These are phyloP conservation scores for Lachnellula occidentalis DNA, from an alignment of 2,329 filamentous ascomycete genomes.

Conservation along the genomic window DNA sequence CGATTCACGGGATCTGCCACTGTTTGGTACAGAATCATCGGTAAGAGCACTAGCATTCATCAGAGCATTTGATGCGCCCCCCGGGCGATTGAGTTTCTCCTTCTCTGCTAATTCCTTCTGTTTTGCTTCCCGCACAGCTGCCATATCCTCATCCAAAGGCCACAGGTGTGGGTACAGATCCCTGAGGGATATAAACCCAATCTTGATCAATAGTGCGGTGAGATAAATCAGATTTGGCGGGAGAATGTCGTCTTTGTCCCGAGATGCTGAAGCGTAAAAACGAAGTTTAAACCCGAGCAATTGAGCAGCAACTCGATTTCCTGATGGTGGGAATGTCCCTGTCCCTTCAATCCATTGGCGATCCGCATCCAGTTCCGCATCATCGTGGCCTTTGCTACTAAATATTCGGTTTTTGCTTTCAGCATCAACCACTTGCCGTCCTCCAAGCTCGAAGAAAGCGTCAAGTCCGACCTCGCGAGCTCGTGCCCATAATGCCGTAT, in stretches of 20 bases:
- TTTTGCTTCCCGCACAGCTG: conserved; percentile 61
- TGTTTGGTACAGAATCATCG: conserved; percentile 64
- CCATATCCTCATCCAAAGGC: conserved; percentile 79
- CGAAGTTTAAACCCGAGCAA: conserved; percentile 94
- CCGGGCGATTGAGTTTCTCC: conserved; percentile 65
- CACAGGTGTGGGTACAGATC: conserved; percentile 92
- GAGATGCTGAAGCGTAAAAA: conserved; percentile 80
- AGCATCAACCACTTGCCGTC: conserved; percentile 57
- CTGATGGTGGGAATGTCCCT: conserved; percentile 73
- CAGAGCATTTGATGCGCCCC: conserved; percentile 73
- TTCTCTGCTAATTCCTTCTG: conserved; percentile 73
- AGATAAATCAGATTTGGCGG: conserved; percentile 92
- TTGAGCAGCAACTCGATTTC: conserved; percentile 89
- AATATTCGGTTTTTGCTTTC: conserved; percentile 45
- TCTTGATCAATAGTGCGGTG: conserved; percentile 87
- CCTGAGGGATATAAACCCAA: conserved; percentile 87
- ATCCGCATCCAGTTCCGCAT: conserved; percentile 46
- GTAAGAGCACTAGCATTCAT: conserved; percentile 80
- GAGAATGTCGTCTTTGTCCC: conserved; percentile 69
- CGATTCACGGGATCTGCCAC: conserved; percentile 39
- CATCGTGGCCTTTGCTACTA: conserved; percentile 33
- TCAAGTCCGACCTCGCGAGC: conserved; percentile 71
- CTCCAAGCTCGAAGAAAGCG: conserved; percentile 86
- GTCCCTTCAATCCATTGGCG: conserved; percentile 75
- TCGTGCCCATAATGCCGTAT: conserved; percentile 73